These are phyloP conservation scores for Nidularia sp. DNA, from an alignment of 768 basidiomycete species.

Conservation along the genomic window DNA sequence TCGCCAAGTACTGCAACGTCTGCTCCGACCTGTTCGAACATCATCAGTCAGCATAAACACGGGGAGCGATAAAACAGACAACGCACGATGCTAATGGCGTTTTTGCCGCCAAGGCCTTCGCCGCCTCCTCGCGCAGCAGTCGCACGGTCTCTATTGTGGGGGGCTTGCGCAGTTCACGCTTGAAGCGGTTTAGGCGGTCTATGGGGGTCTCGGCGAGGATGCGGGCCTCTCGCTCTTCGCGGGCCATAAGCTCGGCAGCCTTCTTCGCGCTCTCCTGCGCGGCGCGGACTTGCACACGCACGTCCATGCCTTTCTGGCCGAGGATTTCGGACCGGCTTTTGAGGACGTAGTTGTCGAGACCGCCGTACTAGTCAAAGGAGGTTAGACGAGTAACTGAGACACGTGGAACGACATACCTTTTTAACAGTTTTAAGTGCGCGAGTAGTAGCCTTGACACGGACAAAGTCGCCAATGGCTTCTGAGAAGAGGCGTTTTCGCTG, in stretches of 20 bases:
- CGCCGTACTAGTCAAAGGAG: constrained; percentile 45
- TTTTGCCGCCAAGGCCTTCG: constrained; percentile 18
- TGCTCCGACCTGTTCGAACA: constrained; percentile 13
- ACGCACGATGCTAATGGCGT: constrained; percentile 19
- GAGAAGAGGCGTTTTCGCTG: constrained; percentile 74
- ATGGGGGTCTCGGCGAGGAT: no score
- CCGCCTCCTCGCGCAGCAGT: constrained; percentile 17
- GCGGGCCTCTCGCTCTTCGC: no score
- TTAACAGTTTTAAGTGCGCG: constrained; percentile 78
- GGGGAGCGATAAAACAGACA: background rate
- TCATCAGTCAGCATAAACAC: background rate
- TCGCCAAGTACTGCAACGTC: constrained; percentile 18
- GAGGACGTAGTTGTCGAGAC: constrained; percentile 67
- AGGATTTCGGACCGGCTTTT: constrained; percentile 26
- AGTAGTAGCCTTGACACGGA: constrained; percentile 72
- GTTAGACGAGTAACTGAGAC: background rate
- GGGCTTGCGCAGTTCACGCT: background rate
- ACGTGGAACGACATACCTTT: constrained; percentile 48
- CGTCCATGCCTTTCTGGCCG: constrained; percentile 42
- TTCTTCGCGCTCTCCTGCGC: constrained; percentile 7
- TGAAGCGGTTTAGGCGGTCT: background rate
- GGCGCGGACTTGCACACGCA: constrained; percentile 35
- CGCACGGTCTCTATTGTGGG: constrained; percentile 12
- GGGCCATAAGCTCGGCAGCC: background rate
- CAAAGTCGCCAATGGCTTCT: constrained; percentile 50